Percentiles rank a stretch among this genome's conserved stretches.
Conservation (phyloP, 2,329 filamentous ascomycete genomes). For the Trichophyton simii region DNA sequence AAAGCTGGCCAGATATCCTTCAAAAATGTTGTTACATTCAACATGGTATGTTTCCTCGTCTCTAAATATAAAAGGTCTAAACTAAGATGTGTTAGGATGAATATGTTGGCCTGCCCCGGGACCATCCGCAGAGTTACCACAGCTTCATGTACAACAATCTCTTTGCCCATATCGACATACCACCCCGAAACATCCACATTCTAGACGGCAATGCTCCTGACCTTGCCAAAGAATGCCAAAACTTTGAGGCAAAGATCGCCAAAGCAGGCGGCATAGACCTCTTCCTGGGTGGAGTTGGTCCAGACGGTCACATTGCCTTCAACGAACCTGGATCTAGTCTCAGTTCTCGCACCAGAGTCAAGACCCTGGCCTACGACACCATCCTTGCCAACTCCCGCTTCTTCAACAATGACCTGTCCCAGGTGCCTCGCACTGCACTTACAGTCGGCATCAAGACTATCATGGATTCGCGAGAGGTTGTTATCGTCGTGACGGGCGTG, state of each 20-base stretch:
- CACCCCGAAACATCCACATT: slow-evolving; percentile 71
- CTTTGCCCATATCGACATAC: slow-evolving; percentile 74
- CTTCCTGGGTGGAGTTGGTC: slow-evolving; percentile 73
- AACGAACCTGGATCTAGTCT: slow-evolving; percentile 77
- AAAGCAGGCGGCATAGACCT: slow-evolving; percentile 67
- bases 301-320: slow-evolving; percentile 81
- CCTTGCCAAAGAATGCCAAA: slow-evolving; percentile 61
- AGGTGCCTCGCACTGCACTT: slow-evolving; percentile 69
- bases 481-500: slow-evolving; percentile 68
- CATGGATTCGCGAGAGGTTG: slow-evolving; percentile 66
- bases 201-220: slow-evolving; percentile 68
- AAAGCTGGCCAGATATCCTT: slow-evolving; percentile 55
- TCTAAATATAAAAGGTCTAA: neutral
- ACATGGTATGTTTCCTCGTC: slow-evolving; percentile 51
- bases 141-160: slow-evolving; percentile 90
- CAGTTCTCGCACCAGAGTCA: slow-evolving; percentile 65
- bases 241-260: slow-evolving; percentile 68
- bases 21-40: slow-evolving; percentile 80
- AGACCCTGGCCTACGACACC: slow-evolving; percentile 77
- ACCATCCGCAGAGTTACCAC: slow-evolving; percentile 78
- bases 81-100: slow-evolving; percentile 48
- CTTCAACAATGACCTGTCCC: slow-evolving; percentile 60
- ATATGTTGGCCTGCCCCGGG: slow-evolving; percentile 70
- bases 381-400: slow-evolving; percentile 76
- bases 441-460: slow-evolving; percentile 78